phyloP scores from a whole-genome alignment of 495 filamentous ascomycete genomes.

The Penicillium fimorum region DNA sequence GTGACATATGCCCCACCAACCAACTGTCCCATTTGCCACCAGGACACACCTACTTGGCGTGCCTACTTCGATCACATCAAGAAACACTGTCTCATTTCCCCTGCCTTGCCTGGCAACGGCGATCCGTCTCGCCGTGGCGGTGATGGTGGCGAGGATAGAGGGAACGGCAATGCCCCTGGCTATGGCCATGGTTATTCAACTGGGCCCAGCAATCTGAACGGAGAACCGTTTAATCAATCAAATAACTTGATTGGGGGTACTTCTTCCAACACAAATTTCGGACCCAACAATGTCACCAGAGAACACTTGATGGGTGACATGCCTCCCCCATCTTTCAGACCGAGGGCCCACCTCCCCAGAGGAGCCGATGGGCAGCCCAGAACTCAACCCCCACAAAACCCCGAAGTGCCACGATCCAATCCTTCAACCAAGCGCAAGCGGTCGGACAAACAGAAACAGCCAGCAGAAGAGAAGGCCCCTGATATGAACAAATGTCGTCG shows the following conservation, averaged over 20 bases:
- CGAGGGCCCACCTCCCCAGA: not conserved
- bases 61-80: not conserved
- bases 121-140: not conserved
- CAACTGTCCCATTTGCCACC: not conserved
- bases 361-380: not conserved
- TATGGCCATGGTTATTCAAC: not conserved
- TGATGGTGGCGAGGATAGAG: not conserved
- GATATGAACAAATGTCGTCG: not conserved
- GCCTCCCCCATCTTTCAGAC: not conserved
- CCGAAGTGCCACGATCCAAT: not conserved
- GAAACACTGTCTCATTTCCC: not conserved
- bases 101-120: not conserved
- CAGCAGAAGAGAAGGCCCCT: not conserved
- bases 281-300: not conserved
- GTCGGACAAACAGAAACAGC: not conserved
- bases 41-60: not conserved
- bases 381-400: not conserved
- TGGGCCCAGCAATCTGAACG: not conserved
- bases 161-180: not conserved
- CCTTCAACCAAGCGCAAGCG: conserved; percentile 3
- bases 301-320: not conserved
- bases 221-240: not conserved
- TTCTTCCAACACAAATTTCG: not conserved
- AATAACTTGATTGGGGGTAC: not conserved
- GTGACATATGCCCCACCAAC: not conserved